Conservation (phyloP, 2,329 filamentous ascomycete species). For the Aspergillus quadricinctus region DNA sequence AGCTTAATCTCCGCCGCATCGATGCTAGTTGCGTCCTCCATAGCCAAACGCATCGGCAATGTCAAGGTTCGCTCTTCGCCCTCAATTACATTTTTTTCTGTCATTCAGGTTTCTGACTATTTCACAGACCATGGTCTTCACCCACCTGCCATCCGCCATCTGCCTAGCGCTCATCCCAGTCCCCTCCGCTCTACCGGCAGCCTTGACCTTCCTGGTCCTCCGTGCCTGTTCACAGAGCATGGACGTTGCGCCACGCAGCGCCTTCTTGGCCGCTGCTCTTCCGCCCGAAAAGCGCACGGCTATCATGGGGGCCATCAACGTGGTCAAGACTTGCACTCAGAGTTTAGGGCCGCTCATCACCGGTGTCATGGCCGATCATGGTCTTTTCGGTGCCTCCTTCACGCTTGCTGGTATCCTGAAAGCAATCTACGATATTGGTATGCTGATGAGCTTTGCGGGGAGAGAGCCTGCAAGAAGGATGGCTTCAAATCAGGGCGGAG, state of each 20-base stretch:
- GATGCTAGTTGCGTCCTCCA: constrained; percentile 53
- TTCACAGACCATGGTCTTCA: constrained; percentile 66
- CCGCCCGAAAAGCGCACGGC: constrained; percentile 64
- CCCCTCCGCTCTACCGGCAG: constrained; percentile 49
- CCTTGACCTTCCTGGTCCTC: constrained; percentile 58
- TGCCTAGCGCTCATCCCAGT: constrained; percentile 61
- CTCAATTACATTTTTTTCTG: neutral
- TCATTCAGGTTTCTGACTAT: neutral
- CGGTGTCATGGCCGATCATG: constrained; percentile 55
- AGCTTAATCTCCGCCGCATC: constrained; percentile 40
- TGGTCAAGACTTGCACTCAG: constrained; percentile 62
- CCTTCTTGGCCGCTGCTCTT: constrained; percentile 64
- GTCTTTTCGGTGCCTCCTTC: constrained; percentile 60
- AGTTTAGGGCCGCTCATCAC: constrained; percentile 61
- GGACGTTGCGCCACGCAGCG: constrained; percentile 66
- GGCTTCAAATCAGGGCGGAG: neutral
- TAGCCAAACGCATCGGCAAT: constrained; percentile 60
- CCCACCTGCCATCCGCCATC: constrained; percentile 64
- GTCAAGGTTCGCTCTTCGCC: constrained; percentile 34
- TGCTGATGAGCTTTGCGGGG: constrained; percentile 49
- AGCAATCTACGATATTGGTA: constrained; percentile 55
- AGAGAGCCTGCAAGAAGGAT: constrained; percentile 15
- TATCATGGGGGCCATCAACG: constrained; percentile 66
- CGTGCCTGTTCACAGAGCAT: constrained; percentile 62
- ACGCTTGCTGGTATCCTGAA: constrained; percentile 61